These are phyloP conservation scores for Candida caryicola DNA, from an alignment of 805 yeast species.

Conservation along the genomic window DNA sequence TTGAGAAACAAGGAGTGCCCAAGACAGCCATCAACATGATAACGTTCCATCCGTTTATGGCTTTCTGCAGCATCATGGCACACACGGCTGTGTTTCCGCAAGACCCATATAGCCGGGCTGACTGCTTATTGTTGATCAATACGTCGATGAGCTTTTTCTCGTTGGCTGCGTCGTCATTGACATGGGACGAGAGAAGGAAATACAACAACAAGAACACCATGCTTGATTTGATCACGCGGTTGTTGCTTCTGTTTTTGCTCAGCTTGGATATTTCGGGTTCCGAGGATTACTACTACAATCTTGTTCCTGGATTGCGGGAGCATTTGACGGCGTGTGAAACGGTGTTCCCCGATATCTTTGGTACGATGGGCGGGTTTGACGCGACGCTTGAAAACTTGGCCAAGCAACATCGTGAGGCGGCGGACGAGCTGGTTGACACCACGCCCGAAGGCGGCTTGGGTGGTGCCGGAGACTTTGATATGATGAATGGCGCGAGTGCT, in stretches of 20 bases:
- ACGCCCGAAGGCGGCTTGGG: not conserved
- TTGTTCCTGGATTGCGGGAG: slow-evolving; percentile 15
- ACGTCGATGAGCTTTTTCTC: slow-evolving; percentile 14
- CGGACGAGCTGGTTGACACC: no score
- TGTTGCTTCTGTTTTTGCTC: slow-evolving; percentile 22
- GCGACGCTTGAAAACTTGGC: not conserved
- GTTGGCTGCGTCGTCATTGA: not conserved
- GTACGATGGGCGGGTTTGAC: not conserved
- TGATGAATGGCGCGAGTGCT: not conserved
- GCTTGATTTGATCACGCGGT: slow-evolving; percentile 20
- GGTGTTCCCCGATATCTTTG: slow-evolving; percentile 16
- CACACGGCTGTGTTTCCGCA: slow-evolving; percentile 20
- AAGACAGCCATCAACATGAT: slow-evolving; percentile 19
- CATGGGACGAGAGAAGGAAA: slow-evolving; percentile 4
- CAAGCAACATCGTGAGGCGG: no score
- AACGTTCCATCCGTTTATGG: slow-evolving; percentile 21
- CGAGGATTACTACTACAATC: slow-evolving; percentile 11
- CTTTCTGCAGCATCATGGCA: slow-evolving; percentile 22
- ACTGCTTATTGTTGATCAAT: slow-evolving; percentile 22
- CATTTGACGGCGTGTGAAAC: slow-evolving; percentile 17
- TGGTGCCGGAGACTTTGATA: not conserved
- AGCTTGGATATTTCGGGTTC: slow-evolving; percentile 14
- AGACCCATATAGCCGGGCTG: slow-evolving; percentile 14
- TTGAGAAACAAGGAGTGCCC: slow-evolving; percentile 12
- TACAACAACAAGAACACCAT: slow-evolving; percentile 8